Conservation (phyloP, 2,329 filamentous ascomycete species). For the Botrytis medusae region DNA sequence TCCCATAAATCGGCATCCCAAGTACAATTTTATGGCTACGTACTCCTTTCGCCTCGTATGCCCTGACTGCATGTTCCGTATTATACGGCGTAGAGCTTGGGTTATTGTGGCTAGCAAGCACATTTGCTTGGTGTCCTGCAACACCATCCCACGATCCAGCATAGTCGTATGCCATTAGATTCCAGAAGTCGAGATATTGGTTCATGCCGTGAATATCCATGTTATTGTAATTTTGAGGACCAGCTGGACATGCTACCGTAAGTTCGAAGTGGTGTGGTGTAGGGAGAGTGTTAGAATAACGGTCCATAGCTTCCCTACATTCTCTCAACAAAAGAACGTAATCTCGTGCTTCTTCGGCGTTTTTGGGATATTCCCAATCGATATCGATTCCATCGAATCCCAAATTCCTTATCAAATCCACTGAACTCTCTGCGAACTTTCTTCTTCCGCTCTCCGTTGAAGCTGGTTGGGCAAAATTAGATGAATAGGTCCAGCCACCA, state of each 20-base stretch:
- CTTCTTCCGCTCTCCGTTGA: slow-evolving; percentile 68
- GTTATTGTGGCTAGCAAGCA: slow-evolving; percentile 59
- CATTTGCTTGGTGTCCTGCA: slow-evolving; percentile 78
- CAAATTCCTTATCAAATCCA: slow-evolving; percentile 73
- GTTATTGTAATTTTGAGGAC: slow-evolving; percentile 60
- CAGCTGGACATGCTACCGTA: slow-evolving; percentile 64
- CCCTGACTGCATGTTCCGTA: slow-evolving; percentile 66
- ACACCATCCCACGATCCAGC: slow-evolving; percentile 75
- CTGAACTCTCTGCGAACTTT: slow-evolving; percentile 70
- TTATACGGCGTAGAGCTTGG: slow-evolving; percentile 74
- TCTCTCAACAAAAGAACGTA: slow-evolving; percentile 59
- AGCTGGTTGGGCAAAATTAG: slow-evolving; percentile 76
- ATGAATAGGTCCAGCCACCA: slow-evolving; percentile 89
- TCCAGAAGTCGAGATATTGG: slow-evolving; percentile 69
- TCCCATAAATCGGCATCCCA: slow-evolving; percentile 90
- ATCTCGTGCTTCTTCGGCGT: slow-evolving; percentile 53
- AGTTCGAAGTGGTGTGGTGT: slow-evolving; percentile 56
- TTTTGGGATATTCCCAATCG: slow-evolving; percentile 67
- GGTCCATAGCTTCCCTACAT: slow-evolving; percentile 58
- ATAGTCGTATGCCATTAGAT: slow-evolving; percentile 87
- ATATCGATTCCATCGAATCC: slow-evolving; percentile 74
- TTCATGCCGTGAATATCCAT: slow-evolving; percentile 66
- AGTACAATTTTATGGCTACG: slow-evolving; percentile 72
- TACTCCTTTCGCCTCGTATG: slow-evolving; percentile 68
- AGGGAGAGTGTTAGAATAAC: slow-evolving; percentile 50